These are phyloP conservation scores for Aspergillus uvarum DNA, from an alignment of 2,329 filamentous ascomycete species.

Conservation along the genomic window DNA sequence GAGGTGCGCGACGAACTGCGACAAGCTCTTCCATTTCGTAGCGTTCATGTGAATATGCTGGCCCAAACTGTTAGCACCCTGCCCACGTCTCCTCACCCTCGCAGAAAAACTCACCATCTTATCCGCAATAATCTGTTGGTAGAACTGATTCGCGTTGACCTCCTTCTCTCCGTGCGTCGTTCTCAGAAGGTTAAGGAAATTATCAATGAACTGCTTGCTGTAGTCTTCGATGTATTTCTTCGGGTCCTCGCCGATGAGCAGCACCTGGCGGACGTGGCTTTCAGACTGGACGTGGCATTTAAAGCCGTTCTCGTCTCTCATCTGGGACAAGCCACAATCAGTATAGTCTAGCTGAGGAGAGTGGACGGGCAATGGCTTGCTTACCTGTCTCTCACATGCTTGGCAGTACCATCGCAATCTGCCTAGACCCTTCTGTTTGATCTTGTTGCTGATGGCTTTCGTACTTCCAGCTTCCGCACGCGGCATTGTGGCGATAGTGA, in stretches of 20 bases:
- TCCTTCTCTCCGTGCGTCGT: conserved; percentile 90
- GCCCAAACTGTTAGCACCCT: conserved; percentile 5
- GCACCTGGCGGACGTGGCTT: conserved; percentile 84
- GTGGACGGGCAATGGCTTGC: not conserved
- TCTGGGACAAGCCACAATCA: conserved; percentile 26
- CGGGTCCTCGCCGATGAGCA: conserved; percentile 82
- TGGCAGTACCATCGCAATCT: conserved; percentile 90
- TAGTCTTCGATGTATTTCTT: conserved; percentile 81
- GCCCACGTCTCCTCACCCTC: no score
- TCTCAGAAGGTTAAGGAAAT: conserved; percentile 73
- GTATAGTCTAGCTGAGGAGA: not conserved
- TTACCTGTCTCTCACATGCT: conserved; percentile 67
- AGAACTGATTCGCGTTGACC: conserved; percentile 87
- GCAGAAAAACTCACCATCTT: conserved; percentile 54
- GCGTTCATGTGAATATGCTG: conserved; percentile 87
- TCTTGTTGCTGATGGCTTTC: conserved; percentile 87
- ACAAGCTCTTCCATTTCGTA: conserved; percentile 82
- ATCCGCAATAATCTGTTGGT: conserved; percentile 87
- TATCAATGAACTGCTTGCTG: conserved; percentile 74
- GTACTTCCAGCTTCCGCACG: conserved; percentile 88
- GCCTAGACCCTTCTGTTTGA: conserved; percentile 71
- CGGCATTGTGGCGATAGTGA: conserved; percentile 62
- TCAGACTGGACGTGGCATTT: conserved; percentile 83
- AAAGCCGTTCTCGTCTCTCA: conserved; percentile 85
- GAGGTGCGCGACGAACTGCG: conserved; percentile 84